Evolutionary conservation across 768 basidiomycete genomes (phyloP).

Genomic region (Suillus subalutaceus): DNA sequence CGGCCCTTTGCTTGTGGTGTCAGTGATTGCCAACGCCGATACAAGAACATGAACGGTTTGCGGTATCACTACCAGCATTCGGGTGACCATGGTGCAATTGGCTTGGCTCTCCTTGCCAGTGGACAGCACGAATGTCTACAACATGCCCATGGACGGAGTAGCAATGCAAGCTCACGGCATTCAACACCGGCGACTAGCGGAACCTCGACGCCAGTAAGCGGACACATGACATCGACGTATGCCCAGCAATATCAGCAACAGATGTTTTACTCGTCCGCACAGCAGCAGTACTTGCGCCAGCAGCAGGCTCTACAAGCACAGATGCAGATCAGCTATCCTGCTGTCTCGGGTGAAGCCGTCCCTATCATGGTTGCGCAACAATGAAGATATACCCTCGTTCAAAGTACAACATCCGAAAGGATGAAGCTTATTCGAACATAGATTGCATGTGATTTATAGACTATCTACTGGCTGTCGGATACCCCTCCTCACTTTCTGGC

Average conservation of each 20-base stretch:
- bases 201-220: constrained; percentile 33
- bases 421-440: neutral
- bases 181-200: constrained; percentile 34
- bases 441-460: constrained; percentile 7
- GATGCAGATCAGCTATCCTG: constrained; percentile 26
- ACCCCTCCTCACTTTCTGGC: constrained; percentile 15
- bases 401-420: neutral
- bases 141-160: constrained; percentile 33
- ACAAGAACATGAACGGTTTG: constrained; percentile 99
- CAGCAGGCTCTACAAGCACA: constrained; percentile 37
- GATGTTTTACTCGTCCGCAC: constrained; percentile 39
- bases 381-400: neutral
- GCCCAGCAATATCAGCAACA: constrained; percentile 39
- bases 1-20: constrained; percentile 91
- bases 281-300: constrained; percentile 38
- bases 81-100: constrained; percentile 91
- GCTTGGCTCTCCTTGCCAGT: constrained; percentile 79
- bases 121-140: constrained; percentile 65
- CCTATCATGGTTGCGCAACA: neutral
- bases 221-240: constrained; percentile 32
- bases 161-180: constrained; percentile 33
- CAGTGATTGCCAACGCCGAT: constrained; percentile 82
- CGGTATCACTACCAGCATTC: constrained; percentile 97
- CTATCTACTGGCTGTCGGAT: constrained; percentile 16
- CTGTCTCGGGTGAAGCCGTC: neutral